These are phyloP conservation scores for Ambrosia trifida DNA, from an alignment of 129 eudicot species.

Conservation along the genomic window DNA sequence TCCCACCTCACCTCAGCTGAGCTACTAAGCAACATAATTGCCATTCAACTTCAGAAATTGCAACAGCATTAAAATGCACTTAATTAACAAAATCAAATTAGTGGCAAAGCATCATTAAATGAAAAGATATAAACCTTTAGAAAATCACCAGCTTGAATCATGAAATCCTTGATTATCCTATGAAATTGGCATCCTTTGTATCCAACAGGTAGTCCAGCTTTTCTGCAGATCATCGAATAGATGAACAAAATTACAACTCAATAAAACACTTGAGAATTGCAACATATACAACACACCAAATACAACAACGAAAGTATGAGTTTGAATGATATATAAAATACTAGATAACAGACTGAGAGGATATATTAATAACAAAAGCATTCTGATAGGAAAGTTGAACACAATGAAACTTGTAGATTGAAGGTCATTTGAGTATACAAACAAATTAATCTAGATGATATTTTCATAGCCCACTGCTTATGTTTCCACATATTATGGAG, in stretches of 20 bases:
- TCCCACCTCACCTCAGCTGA: constrained; percentile 10
- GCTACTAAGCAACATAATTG: neutral
- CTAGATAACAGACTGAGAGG: neutral
- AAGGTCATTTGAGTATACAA: neutral
- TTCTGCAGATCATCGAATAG: constrained; percentile 46
- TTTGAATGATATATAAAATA: neutral
- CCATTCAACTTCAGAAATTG: neutral
- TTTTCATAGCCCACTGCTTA: neutral
- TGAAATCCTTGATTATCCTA: constrained; percentile 93
- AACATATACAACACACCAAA: neutral
- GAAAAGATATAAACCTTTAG: constrained; percentile 55
- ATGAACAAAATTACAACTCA: constrained; percentile 19
- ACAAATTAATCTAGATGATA: neutral
- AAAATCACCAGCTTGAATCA: constrained; percentile 97
- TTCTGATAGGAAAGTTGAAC: constrained; percentile 5
- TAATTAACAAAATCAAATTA: constrained; percentile 1
- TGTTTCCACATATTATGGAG: neutral
- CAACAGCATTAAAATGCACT: neutral
- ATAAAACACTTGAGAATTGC: neutral
- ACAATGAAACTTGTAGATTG: neutral
- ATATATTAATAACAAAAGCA: neutral
- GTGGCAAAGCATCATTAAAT: constrained; percentile 13
- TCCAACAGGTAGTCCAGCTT: constrained; percentile 91
- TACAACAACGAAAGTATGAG: neutral
- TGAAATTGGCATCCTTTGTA: constrained; percentile 96